Conservation (phyloP, 208 protist genomes). For the Leptomonas seymouri region DNA sequence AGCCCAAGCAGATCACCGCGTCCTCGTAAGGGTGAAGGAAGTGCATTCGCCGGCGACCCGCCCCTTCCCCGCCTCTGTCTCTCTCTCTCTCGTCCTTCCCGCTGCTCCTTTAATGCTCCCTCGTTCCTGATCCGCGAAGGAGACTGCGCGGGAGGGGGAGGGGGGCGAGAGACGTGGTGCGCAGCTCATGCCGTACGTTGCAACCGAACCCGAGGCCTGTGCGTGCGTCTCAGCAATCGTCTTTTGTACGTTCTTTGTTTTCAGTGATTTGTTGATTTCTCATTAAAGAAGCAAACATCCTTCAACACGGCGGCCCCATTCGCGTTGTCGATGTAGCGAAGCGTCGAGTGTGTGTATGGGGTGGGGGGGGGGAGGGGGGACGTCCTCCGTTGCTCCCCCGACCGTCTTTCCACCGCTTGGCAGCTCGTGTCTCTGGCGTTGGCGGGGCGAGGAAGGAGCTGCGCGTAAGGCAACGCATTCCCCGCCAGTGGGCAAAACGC, state of each 20-base stretch:
- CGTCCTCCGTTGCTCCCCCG: no score
- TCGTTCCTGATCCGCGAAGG: background rate
- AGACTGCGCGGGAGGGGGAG: background rate
- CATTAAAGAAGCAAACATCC: slow-evolving; percentile 10
- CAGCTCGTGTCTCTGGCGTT: no score
- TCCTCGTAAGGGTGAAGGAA: slow-evolving; percentile 15
- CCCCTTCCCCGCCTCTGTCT: background rate
- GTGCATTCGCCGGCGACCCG: background rate
- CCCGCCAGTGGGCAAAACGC: no score
- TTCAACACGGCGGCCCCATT: no score
- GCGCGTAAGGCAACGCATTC: no score
- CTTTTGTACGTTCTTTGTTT: slow-evolving; percentile 2
- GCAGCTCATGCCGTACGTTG: background rate
- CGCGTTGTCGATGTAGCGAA: background rate
- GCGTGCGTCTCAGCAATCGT: slow-evolving; percentile 3
- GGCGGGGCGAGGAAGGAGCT: no score
- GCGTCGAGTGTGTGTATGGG: no score
- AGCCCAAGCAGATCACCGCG: slow-evolving; percentile 37
- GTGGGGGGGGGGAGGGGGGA: no score
- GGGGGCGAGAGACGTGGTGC: background rate
- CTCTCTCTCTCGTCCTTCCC: background rate
- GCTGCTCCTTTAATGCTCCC: background rate
- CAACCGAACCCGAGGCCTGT: background rate
- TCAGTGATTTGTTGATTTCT: slow-evolving; percentile 26
- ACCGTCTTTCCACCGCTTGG: no score